Percentiles rank a stretch among this genome's conserved stretches.
Evolutionary conservation across 2,329 filamentous ascomycete genomes (phyloP).

Genomic region (Fusarium camptoceras): DNA sequence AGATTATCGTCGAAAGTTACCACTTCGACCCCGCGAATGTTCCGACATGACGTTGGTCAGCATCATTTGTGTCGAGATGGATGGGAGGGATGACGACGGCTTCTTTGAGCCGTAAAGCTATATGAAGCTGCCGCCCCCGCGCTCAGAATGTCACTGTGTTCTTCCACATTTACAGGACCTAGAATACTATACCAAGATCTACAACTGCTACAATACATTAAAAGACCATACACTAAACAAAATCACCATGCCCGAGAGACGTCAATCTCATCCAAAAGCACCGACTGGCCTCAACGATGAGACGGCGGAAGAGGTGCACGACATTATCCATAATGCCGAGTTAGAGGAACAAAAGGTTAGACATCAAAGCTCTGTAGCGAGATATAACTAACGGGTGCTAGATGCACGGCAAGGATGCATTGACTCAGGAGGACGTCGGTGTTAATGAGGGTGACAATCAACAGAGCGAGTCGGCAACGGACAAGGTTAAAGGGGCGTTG

Average conservation of each 20-base stretch:
- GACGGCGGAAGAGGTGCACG: conserved; percentile 49
- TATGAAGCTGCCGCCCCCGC: conserved; percentile 29
- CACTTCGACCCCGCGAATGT: conserved; percentile 30
- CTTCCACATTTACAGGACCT: too few species aligned
- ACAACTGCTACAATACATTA: neutral
- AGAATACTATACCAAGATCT: neutral
- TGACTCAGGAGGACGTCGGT: conserved; percentile 39
- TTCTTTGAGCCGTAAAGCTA: conserved; percentile 6
- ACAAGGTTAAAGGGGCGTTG: conserved; percentile 47
- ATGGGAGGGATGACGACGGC: conserved; percentile 37
- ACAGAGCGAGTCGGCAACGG: conserved; percentile 32
- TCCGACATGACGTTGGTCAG: conserved; percentile 42
- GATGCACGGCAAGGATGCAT: conserved; percentile 43
- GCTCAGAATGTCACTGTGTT: neutral
- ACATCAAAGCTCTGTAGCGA: accelerated
- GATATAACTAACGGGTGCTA: neutral
- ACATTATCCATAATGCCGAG: conserved; percentile 52
- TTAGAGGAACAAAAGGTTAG: conserved; percentile 49
- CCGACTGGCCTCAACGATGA: conserved; percentile 47
- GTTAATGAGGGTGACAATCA: conserved; percentile 4
- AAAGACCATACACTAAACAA: neutral
- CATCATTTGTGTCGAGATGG: conserved; percentile 38
- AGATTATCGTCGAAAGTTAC: conserved; percentile 33
- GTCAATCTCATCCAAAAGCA: conserved; percentile 25
- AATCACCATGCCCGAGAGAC: conserved; percentile 29